These are phyloP conservation scores for Trichoderma breve DNA, from an alignment of 2,329 filamentous ascomycete genomes.

Conservation along the genomic window DNA sequence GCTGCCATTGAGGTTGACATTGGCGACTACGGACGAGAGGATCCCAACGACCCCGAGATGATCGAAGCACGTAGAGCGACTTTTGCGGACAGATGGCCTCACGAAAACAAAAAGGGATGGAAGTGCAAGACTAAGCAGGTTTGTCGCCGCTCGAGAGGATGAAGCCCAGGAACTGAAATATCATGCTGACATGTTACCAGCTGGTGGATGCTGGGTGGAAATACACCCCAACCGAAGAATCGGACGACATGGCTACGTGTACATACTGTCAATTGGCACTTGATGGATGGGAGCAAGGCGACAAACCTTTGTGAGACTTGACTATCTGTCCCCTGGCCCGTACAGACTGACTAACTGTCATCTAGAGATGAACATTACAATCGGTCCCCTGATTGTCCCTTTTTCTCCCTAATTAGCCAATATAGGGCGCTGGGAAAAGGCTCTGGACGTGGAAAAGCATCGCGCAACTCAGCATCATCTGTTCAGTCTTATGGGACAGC, in stretches of 20 bases:
- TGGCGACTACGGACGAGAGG: constrained; percentile 63
- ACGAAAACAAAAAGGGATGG: constrained; percentile 85
- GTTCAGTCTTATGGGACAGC: constrained; percentile 54
- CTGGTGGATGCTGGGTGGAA: constrained; percentile 93
- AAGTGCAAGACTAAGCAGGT: constrained; percentile 87
- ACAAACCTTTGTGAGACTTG: constrained; percentile 73
- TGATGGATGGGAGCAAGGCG: constrained; percentile 90
- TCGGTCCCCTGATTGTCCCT: constrained; percentile 75
- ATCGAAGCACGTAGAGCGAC: constrained; percentile 76
- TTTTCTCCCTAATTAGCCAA: constrained; percentile 69
- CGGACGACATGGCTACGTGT: constrained; percentile 86
- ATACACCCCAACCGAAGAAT: constrained; percentile 80
- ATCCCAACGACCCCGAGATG: constrained; percentile 71
- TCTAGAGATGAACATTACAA: constrained; percentile 78
- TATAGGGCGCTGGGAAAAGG: constrained; percentile 56
- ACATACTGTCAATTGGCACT: constrained; percentile 86
- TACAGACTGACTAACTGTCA: neutral
- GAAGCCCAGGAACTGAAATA: neutral
- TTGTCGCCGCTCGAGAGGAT: constrained; percentile 25
- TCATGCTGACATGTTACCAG: constrained; percentile 41
- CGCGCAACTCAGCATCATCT: constrained; percentile 64
- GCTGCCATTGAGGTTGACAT: constrained; percentile 60
- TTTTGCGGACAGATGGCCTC: constrained; percentile 82
- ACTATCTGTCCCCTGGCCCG: neutral
- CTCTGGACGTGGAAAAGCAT: constrained; percentile 51